A percentile compares a stretch with the other conserved stretches of the same genome.
phyloP scores from a whole-genome alignment of 345 rosid genomes.

The Citrus maxima region DNA sequence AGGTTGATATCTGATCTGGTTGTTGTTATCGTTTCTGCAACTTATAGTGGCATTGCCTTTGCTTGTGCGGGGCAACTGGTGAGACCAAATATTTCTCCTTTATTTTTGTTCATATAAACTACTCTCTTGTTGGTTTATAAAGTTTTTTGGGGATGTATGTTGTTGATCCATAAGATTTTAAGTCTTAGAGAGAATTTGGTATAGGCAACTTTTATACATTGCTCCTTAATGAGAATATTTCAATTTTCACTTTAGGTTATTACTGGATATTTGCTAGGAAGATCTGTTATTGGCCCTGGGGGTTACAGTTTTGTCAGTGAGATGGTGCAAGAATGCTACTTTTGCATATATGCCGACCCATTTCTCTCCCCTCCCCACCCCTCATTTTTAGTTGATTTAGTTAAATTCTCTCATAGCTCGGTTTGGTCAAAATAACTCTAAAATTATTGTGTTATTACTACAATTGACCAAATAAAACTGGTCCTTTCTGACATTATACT shows the following conservation, averaged over 20 bases:
- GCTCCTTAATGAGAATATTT: background rate
- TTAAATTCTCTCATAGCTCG: background rate
- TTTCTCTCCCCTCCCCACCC: background rate
- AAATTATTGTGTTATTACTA: background rate
- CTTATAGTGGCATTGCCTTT: constrained; percentile 98
- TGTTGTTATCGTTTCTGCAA: constrained; percentile 93
- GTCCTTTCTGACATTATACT: background rate
- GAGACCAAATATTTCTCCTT: constrained; percentile 24
- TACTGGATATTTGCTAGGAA: constrained; percentile 61
- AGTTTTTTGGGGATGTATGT: background rate
- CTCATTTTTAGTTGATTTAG: background rate
- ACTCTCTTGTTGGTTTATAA: constrained; percentile 7
- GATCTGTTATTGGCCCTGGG: constrained; percentile 61
- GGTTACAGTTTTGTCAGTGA: constrained; percentile 61
- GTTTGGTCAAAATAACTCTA: background rate
- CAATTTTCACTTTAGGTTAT: constrained; percentile 37
- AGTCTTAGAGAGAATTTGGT: background rate
- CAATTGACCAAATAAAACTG: background rate
- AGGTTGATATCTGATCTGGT: constrained; percentile 98
- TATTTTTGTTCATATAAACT: constrained; percentile 14
- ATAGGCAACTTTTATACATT: background rate
- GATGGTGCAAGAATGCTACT: constrained; percentile 55
- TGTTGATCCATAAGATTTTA: constrained; percentile 5
- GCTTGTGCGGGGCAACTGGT: constrained; percentile 99
- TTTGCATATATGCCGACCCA: background rate